phyloP scores from a whole-genome alignment of 2,329 filamentous ascomycete species.

The Alternaria conjuncta region DNA sequence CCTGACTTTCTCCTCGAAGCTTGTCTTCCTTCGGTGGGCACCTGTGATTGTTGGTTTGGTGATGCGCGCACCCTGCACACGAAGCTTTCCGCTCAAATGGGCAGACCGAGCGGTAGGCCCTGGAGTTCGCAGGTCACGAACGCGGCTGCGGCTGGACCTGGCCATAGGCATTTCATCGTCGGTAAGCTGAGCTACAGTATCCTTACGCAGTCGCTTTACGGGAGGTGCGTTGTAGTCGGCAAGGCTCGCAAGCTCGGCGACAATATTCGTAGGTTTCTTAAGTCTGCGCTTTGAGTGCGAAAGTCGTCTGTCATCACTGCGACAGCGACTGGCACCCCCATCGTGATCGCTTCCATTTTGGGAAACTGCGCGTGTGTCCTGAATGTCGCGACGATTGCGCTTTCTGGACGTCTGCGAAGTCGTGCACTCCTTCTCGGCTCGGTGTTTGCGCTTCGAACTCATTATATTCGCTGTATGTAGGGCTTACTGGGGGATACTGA shows the following conservation, averaged over 20 bases:
- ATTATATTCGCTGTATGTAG: not conserved
- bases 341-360: not conserved
- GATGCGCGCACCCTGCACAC: not conserved
- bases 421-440: not conserved
- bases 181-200: not conserved
- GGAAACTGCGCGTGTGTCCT: not conserved
- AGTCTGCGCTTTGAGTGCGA: not conserved
- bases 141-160: not conserved
- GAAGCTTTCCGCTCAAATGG: not conserved
- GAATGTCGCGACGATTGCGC: not conserved
- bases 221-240: conserved; percentile 10
- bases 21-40: not conserved
- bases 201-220: not conserved
- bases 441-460: not conserved
- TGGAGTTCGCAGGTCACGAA: not conserved
- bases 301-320: not conserved
- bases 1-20: not conserved
- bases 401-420: not conserved
- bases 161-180: not conserved
- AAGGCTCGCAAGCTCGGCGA: conserved; percentile 3
- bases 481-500: not conserved
- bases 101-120: not conserved
- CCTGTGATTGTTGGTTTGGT: not conserved
- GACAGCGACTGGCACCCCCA: not conserved
- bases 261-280: not conserved